phyloP scores from a whole-genome alignment of 2,329 filamentous ascomycete species.

The Penicillium sp. region DNA sequence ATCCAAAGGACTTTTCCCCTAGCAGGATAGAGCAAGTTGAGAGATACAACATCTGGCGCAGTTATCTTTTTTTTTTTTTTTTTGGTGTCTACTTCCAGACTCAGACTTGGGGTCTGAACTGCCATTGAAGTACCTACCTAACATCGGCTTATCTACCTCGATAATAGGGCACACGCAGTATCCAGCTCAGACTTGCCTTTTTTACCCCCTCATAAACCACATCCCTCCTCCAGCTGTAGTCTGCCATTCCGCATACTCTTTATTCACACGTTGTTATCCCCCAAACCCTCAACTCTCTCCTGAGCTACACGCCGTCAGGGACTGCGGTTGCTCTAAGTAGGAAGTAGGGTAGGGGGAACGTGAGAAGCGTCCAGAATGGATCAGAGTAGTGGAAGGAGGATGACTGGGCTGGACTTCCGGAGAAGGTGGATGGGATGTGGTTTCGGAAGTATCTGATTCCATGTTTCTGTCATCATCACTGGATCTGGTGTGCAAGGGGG shows the following conservation, averaged over 20 bases:
- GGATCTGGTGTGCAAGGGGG: constrained; percentile 9
- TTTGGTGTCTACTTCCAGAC: background rate
- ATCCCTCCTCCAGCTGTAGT: constrained; percentile 3
- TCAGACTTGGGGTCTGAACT: background rate
- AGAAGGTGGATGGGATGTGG: constrained; percentile 11
- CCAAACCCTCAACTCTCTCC: background rate
- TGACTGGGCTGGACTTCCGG: constrained; percentile 1
- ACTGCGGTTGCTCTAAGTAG: constrained; percentile 27
- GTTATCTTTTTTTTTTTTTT: no score
- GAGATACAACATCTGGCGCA: no score
- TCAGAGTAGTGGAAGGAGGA: background rate
- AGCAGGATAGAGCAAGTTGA: no score
- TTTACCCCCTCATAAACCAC: constrained; percentile 26
- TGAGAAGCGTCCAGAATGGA: background rate
- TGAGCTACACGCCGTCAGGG: constrained; percentile 23
- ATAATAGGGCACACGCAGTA: background rate
- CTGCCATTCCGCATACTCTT: background rate
- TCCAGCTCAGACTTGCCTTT: constrained; percentile 38
- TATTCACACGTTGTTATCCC: background rate
- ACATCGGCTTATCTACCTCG: background rate
- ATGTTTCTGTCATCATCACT: constrained; percentile 44
- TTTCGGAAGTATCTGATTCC: constrained; percentile 49
- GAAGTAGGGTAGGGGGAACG: background rate
- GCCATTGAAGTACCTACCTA: background rate
- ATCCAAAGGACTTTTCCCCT: no score